Evolutionary conservation across 2,329 filamentous ascomycete genomes (phyloP), one percentile per base, ranked within the genome.

Genomic region (Microcyclospora pomicola): DNA sequence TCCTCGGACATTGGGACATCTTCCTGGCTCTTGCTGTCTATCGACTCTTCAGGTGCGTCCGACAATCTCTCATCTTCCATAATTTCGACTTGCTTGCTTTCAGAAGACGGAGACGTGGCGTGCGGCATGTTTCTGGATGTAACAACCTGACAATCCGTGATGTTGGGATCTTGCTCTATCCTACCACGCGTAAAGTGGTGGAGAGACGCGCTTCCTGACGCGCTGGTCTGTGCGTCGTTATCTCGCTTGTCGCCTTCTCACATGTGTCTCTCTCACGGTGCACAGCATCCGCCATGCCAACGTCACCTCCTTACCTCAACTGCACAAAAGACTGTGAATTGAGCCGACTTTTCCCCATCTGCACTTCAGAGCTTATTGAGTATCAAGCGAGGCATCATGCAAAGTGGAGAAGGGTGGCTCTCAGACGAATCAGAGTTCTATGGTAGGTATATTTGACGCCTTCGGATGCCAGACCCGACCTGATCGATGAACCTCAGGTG

Each of bases 361-460:
- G n/a, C 5, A 24, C 19, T 7, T 24, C 4, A 24, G 7, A 4
- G 5, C 19, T 24, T 7, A 7, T 24, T 7, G 19, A 4, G 7
- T 24, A 7, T 7, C 19, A 7, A 24, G 19, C 19, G 19, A 24
- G 19, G 7, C 19, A 7, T 24, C 19, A 24, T 24, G 19, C 5
- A 24, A 24, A 24, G 19, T 15, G 42, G 37, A 15, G 36, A 28
- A 2, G 46, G 45, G n/a, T 48, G 37, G 34, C 44, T 55, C n/a
- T 53, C 49, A 3, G 63, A 66, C 41, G 64, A 67, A 14, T 65
- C 62, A 16, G 61, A 58, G 47, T 65, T 66, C 49, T 62, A 62
- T 40, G 64, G 64, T 66, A 55, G 64, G 64, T 66, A 55, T 41
- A 33, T 31, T n/a, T 16, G 27, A 19, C 15, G 11, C n/a, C 29